A percentile compares a stretch with the other conserved stretches of the same genome.
These are phyloP conservation scores for Euphorbia celastroides DNA, from an alignment of 441 rosid genomes.

Conservation along the genomic window DNA sequence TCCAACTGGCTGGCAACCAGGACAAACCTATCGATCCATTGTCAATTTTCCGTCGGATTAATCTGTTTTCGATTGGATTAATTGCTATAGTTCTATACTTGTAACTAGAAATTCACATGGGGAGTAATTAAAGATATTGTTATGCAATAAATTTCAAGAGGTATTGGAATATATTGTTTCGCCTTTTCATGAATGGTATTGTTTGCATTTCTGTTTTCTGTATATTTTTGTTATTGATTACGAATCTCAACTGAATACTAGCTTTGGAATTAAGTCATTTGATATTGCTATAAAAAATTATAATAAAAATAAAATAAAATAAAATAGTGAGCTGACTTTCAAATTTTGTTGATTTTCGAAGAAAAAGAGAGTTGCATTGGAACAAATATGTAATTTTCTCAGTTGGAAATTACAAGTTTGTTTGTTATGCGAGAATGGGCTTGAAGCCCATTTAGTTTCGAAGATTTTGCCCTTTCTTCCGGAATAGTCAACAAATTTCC, in stretches of 20 bases:
- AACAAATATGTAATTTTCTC: too few species aligned
- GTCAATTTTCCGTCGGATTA: neutral
- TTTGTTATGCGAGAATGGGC: neutral
- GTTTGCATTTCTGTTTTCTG: neutral
- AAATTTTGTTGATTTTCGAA: too few species aligned
- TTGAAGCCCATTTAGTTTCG: neutral
- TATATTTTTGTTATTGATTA: neutral
- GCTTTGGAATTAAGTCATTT: neutral
- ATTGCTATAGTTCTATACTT: neutral
- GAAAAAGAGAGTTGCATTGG: too few species aligned
- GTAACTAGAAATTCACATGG: neutral
- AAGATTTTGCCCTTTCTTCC: too few species aligned
- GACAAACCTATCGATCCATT: neutral
- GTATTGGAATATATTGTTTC: neutral
- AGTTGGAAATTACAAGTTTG: too few species aligned
- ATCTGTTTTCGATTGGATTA: neutral
- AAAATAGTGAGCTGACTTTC: too few species aligned
- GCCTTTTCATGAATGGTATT: neutral
- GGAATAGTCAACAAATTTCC: neutral
- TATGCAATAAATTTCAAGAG: neutral
- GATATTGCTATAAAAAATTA: neutral
- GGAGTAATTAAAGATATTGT: too few species aligned
- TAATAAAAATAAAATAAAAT: too few species aligned
- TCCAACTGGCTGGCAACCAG: neutral
- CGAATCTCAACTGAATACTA: neutral